phyloP scores from a whole-genome alignment of 306 rosid genomes.

The Cicer cuneatum region DNA sequence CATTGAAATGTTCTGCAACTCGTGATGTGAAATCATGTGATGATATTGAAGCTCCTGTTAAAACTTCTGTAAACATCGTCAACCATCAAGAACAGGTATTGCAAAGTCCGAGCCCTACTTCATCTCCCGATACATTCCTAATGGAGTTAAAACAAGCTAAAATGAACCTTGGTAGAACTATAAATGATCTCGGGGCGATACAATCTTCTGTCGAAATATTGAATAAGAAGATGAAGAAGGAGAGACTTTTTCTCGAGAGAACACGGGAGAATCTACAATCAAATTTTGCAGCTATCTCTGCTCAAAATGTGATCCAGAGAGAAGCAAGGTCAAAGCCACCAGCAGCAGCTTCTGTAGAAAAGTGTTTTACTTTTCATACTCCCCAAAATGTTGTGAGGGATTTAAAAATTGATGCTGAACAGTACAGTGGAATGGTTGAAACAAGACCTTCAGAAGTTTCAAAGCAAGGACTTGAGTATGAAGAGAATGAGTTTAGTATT shows the following conservation, averaged over 20 bases:
- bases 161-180: conserved; percentile 77
- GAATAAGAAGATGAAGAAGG: conserved; percentile 83
- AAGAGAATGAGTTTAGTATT: conserved; percentile 50
- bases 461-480: conserved; percentile 39
- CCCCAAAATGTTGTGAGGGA: conserved; percentile 43
- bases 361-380: conserved; percentile 23
- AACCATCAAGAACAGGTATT: conserved; percentile 48
- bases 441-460: conserved; percentile 47
- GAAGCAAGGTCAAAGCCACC: conserved; percentile 45
- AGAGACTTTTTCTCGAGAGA: conserved; percentile 73
- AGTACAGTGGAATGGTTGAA: conserved; percentile 48
- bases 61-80: conserved; percentile 36
- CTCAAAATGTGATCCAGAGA: conserved; percentile 57
- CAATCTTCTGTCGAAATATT: conserved; percentile 79
- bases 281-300: conserved; percentile 68
- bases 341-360: conserved; percentile 38
- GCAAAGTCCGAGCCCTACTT: conserved; percentile 55
- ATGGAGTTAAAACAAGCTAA: conserved; percentile 86
- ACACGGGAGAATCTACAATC: conserved; percentile 65
- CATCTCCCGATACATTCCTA: conserved; percentile 66
- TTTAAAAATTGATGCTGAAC: conserved; percentile 42
- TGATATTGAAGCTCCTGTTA: conserved; percentile 49
- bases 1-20: conserved; percentile 58
- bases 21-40: conserved; percentile 48
- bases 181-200: conserved; percentile 77